Conservation (phyloP, 2,329 filamentous ascomycete genomes). For the Nemania sp. region DNA sequence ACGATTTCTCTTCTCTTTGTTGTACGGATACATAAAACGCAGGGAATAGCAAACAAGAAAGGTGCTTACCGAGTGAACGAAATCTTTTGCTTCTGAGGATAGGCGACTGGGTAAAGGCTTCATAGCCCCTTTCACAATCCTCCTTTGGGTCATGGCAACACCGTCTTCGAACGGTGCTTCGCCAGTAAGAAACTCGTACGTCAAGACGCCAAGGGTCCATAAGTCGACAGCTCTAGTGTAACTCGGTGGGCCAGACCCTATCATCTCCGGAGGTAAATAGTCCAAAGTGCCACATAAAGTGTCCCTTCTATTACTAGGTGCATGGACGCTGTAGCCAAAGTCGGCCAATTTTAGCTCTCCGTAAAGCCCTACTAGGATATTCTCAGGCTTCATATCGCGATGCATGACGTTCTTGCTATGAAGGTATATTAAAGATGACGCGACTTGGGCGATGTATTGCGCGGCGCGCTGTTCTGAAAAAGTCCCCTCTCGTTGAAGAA, state of each 20-base stretch:
- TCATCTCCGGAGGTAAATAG: constrained; percentile 97
- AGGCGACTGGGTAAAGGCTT: constrained; percentile 79
- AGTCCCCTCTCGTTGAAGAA: constrained; percentile 78
- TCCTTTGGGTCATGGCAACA: constrained; percentile 89
- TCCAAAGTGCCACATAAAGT: constrained; percentile 97
- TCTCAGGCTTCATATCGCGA: constrained; percentile 96
- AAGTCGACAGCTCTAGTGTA: constrained; percentile 96
- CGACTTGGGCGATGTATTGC: constrained; percentile 89
- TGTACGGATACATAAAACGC: not conserved
- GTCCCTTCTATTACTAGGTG: constrained; percentile 89
- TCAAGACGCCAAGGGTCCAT: constrained; percentile 93
- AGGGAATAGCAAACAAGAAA: constrained; percentile 1
- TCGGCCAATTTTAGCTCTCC: constrained; percentile 98
- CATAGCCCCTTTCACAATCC: constrained; percentile 91
- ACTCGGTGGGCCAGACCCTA: constrained; percentile 75
- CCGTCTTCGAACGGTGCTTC: constrained; percentile 98
- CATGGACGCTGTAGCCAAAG: constrained; percentile 98
- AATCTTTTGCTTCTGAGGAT: constrained; percentile 88
- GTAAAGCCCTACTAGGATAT: constrained; percentile 95
- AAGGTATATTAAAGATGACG: constrained; percentile 84
- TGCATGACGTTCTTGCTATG: constrained; percentile 98
- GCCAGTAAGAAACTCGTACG: constrained; percentile 94
- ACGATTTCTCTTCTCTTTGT: constrained; percentile 8
- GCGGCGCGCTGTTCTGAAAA: constrained; percentile 88
- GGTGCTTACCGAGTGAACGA: constrained; percentile 83